A percentile compares a stretch with the other conserved stretches of the same genome.
phyloP scores from a whole-genome alignment of 176 grass and related monocot genomes.

The Alloteropsis semialata region DNA sequence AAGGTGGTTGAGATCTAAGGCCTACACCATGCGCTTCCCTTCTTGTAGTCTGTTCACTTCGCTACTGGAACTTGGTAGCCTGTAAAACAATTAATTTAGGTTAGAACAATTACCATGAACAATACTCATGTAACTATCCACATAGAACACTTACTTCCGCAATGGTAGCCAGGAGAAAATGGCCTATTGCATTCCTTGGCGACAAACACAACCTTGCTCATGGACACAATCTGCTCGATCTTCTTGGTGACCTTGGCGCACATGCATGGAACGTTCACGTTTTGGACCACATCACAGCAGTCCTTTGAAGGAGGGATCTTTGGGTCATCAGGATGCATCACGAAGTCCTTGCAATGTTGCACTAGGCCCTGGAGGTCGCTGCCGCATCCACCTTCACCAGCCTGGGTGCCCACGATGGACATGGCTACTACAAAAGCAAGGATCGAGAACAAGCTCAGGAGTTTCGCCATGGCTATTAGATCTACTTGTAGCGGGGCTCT shows the following conservation, averaged over 20 bases:
- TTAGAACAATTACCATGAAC: background rate
- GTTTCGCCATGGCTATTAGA: slow-evolving; percentile 15
- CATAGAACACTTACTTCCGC: slow-evolving; percentile 46
- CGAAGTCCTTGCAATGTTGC: slow-evolving; percentile 17
- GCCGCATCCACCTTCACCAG: background rate
- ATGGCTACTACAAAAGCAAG: background rate
- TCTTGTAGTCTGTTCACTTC: background rate
- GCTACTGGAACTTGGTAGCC: slow-evolving; percentile 3
- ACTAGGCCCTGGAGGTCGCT: background rate
- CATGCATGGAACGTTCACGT: slow-evolving; percentile 11
- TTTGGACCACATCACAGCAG: slow-evolving; percentile 24
- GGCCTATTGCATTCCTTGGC: slow-evolving; percentile 20
- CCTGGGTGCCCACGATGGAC: background rate
- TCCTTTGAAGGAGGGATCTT: slow-evolving; percentile 37
- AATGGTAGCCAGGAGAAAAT: slow-evolving; percentile 27
- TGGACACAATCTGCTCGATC: slow-evolving; percentile 21
- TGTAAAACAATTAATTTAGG: background rate
- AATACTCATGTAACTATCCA: background rate
- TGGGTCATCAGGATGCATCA: slow-evolving; percentile 1
- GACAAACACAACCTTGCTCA: slow-evolving; percentile 49
- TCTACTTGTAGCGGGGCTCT: background rate
- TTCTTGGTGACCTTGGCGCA: slow-evolving; percentile 35
- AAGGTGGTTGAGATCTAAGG: background rate
- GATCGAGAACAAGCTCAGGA: background rate
- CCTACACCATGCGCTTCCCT: background rate